A percentile compares a stretch with the other conserved stretches of the same genome.
These are phyloP conservation scores for Exophiala sp. DNA, from an alignment of 2,329 filamentous ascomycete species.

Conservation along the genomic window DNA sequence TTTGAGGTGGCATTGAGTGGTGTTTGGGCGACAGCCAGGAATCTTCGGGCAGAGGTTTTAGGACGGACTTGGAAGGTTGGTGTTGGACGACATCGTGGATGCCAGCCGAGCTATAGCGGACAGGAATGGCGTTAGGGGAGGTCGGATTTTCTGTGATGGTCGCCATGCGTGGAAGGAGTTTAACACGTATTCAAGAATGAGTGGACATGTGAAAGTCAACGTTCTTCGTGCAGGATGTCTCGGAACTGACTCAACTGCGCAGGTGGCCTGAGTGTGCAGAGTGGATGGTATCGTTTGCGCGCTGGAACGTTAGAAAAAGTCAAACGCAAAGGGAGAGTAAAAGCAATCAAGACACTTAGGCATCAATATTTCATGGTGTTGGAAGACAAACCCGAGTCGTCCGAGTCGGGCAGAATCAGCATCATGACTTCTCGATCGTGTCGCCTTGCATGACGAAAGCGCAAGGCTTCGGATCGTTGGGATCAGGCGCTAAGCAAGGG, in stretches of 20 bases:
- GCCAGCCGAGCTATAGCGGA: constrained; percentile 66
- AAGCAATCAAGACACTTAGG: too few relatives aligned
- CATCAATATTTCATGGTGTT: too few relatives aligned
- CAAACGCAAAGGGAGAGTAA: too few relatives aligned
- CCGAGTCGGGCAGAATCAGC: too few relatives aligned
- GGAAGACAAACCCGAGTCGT: too few relatives aligned
- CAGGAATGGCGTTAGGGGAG: constrained; percentile 67
- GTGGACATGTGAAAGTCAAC: constrained; percentile 15
- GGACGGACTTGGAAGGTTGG: constrained; percentile 37
- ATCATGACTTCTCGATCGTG: too few relatives aligned
- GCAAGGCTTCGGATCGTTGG: background rate
- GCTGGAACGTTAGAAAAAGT: too few relatives aligned
- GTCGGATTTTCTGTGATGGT: constrained; percentile 27
- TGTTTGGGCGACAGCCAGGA: constrained; percentile 55
- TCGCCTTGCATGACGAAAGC: constrained; percentile 1
- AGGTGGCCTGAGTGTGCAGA: background rate
- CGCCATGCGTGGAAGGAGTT: constrained; percentile 11
- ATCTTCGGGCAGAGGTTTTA: constrained; percentile 58
- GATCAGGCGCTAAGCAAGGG: background rate
- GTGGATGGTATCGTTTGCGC: background rate
- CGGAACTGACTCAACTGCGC: too few relatives aligned
- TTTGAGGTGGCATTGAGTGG: constrained; percentile 13
- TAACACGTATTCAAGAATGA: background rate
- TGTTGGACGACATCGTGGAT: constrained; percentile 37
- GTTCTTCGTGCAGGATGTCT: too few relatives aligned